Conservation (phyloP, 176 grass and related monocot genomes). For the Aegilops longissima region DNA sequence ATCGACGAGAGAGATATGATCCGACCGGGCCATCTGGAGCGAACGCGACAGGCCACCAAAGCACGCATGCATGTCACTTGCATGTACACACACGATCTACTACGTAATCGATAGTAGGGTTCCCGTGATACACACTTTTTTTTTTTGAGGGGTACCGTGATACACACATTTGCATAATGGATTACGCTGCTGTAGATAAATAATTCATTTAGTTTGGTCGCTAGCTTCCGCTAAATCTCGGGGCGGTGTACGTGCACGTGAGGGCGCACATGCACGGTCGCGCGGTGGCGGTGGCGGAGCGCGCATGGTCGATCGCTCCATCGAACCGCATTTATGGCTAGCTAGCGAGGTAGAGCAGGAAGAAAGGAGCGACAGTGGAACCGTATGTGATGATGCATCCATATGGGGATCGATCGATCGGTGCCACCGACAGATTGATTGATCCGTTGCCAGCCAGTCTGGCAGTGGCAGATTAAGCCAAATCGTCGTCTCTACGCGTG, state of each 20-base stretch:
- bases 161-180: neutral
- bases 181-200: neutral
- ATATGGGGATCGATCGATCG: neutral
- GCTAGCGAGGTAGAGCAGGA: neutral
- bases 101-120: neutral
- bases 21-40: slow-evolving; percentile 21
- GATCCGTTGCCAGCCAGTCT: neutral
- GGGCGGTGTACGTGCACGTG: neutral
- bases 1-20: neutral
- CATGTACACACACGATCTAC: neutral
- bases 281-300: neutral
- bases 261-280: slow-evolving; percentile 17
- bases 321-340: neutral
- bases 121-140: neutral
- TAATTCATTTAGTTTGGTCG: neutral
- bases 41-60: slow-evolving; percentile 25
- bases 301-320: neutral
- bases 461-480: neutral
- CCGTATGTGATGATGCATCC: neutral
- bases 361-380: neutral
- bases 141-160: neutral
- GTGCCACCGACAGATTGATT: neutral
- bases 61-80: neutral
- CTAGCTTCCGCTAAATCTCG: neutral
- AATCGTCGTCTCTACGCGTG: neutral